Evolutionary conservation across 352 stramenopile genomes (phyloP).

Genomic region (Phytophthora sp.): DNA sequence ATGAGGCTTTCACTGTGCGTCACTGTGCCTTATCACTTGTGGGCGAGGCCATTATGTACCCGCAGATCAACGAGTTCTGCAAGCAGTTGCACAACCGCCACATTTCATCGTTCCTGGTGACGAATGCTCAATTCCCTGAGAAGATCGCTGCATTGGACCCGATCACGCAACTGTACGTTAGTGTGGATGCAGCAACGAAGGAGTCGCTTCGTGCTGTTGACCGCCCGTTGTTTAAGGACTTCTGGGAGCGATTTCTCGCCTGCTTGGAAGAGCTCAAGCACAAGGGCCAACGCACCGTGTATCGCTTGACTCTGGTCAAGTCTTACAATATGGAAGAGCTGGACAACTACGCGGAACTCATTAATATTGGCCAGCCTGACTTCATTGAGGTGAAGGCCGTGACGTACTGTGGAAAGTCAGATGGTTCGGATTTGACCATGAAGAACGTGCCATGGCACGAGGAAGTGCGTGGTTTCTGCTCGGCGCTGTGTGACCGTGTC

Average conservation of each 20-base stretch:
- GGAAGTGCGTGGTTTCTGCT: conserved; percentile 94
- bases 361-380: conserved; percentile 90
- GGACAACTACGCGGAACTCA: conserved; percentile 94
- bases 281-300: conserved; percentile 97
- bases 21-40: conserved; percentile 98
- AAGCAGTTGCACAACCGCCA: conserved; percentile 93
- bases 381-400: conserved; percentile 98
- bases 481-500: conserved; percentile 76
- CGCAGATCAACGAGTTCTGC: conserved; percentile 97
- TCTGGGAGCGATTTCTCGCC: conserved; percentile 95
- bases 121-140: conserved; percentile 98
- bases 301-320: conserved; percentile 98
- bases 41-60: conserved; percentile 99
- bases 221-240: conserved; percentile 97
- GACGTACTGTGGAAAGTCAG: conserved; percentile 98
- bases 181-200: conserved; percentile 96
- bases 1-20: conserved; percentile 95
- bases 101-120: conserved; percentile 99
- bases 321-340: conserved; percentile 98
- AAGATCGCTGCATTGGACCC: conserved; percentile 95
- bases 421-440: conserved; percentile 98
- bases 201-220: conserved; percentile 96
- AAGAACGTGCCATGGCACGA: conserved; percentile 98
- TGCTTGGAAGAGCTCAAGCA: conserved; percentile 92
- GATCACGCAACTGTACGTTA: conserved; percentile 99